Conservation (phyloP, 768 basidiomycete species). For the Postia placenta region DNA sequence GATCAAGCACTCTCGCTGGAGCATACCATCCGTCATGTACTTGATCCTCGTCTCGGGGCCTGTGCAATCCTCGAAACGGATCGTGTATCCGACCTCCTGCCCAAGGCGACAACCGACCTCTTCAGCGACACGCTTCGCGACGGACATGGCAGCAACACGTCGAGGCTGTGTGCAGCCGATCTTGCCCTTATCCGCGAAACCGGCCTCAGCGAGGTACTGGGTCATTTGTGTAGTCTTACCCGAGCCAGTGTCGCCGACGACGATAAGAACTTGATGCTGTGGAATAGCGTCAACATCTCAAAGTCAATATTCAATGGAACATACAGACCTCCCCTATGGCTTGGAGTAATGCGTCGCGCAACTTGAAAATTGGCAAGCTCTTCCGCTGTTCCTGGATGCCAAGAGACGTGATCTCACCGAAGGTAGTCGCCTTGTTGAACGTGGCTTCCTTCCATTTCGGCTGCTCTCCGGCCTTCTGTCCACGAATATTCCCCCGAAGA, state of each 20-base stretch:
- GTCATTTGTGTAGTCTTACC: slow-evolving; percentile 99
- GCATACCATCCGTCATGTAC: slow-evolving; percentile 99
- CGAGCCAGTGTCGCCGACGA: slow-evolving; percentile 97
- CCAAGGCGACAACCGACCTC: slow-evolving; percentile 97
- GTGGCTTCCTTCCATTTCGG: slow-evolving; percentile 90
- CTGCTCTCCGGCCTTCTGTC: slow-evolving; percentile 76
- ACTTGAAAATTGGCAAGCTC: slow-evolving; percentile 90
- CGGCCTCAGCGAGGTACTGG: slow-evolving; percentile 94
- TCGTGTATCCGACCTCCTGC: slow-evolving; percentile 96
- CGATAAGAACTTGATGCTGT: slow-evolving; percentile 95
- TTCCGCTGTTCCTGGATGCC: slow-evolving; percentile 93
- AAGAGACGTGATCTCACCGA: slow-evolving; percentile 84
- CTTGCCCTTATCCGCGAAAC: slow-evolving; percentile 82
- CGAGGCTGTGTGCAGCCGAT: slow-evolving; percentile 98
- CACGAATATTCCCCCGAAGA: slow-evolving; percentile 71
- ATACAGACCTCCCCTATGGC: slow-evolving; percentile 80
- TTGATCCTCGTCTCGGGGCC: slow-evolving; percentile 99
- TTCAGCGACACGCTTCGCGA: slow-evolving; percentile 96
- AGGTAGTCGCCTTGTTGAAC: slow-evolving; percentile 94
- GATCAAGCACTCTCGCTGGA: slow-evolving; percentile 93
- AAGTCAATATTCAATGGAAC: slow-evolving; percentile 1
- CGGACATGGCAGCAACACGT: slow-evolving; percentile 99
- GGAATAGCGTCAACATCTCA: slow-evolving; percentile 13
- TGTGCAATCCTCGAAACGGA: slow-evolving; percentile 99
- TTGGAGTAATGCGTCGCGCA: slow-evolving; percentile 82